phyloP scores from a whole-genome alignment of 805 yeast species.

The Barnettozyma californica region DNA sequence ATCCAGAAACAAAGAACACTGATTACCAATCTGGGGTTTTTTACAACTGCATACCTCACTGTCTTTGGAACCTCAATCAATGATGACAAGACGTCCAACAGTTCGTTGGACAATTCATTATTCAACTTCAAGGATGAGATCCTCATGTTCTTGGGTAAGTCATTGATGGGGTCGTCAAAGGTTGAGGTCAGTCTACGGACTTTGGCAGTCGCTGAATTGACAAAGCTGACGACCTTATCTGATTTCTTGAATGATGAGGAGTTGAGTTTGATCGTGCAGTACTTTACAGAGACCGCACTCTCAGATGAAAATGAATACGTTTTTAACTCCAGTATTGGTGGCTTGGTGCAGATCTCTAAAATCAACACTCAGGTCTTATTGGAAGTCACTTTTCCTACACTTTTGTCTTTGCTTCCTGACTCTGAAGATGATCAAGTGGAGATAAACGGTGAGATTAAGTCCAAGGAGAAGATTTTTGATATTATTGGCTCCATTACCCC shows the following conservation, averaged over 20 bases:
- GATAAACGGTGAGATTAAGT: slow-evolving; percentile 21
- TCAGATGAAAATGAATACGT: slow-evolving; percentile 46
- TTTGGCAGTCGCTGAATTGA: slow-evolving; percentile 58
- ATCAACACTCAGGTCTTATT: slow-evolving; percentile 36
- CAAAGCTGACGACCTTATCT: slow-evolving; percentile 46
- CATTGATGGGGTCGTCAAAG: slow-evolving; percentile 60
- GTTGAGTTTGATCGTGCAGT: slow-evolving; percentile 54
- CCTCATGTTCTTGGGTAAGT: slow-evolving; percentile 59
- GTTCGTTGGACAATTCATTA: slow-evolving; percentile 32
- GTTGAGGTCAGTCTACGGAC: slow-evolving; percentile 67
- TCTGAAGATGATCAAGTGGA: slow-evolving; percentile 27
- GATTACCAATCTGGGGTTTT: slow-evolving; percentile 54
- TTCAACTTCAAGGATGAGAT: slow-evolving; percentile 57
- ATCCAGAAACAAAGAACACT: slow-evolving; percentile 54
- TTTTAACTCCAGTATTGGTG: slow-evolving; percentile 46
- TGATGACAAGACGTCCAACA: slow-evolving; percentile 1
- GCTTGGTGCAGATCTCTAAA: slow-evolving; percentile 45
- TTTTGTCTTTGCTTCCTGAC: slow-evolving; percentile 48
- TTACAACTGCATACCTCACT: slow-evolving; percentile 44
- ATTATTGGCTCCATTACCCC: slow-evolving; percentile 26
- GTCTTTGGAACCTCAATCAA: slow-evolving; percentile 34
- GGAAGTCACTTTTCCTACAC: slow-evolving; percentile 46
- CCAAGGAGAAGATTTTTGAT: slow-evolving; percentile 24
- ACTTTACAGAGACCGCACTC: slow-evolving; percentile 58
- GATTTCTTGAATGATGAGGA: slow-evolving; percentile 51